These are phyloP conservation scores for Balansia obtecta DNA, from an alignment of 2,329 filamentous ascomycete genomes.

Conservation along the genomic window DNA sequence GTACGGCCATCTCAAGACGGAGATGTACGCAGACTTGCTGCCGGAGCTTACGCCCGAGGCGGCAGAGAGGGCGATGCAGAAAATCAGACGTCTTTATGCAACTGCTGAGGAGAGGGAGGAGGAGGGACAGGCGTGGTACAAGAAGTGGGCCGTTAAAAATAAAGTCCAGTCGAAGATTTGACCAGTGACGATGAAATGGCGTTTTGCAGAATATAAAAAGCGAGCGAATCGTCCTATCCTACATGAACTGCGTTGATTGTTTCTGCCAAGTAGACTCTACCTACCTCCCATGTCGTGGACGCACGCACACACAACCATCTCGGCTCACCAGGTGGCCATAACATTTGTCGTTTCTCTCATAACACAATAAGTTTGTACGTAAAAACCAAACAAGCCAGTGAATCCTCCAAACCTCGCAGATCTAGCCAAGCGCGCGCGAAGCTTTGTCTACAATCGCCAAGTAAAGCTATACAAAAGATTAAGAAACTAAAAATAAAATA, in stretches of 20 bases:
- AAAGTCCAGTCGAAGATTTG: slow-evolving; percentile 18
- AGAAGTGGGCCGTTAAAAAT: slow-evolving; percentile 33
- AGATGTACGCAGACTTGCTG: slow-evolving; percentile 62
- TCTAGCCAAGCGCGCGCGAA: background rate
- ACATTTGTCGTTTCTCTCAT: no score
- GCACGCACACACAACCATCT: no score
- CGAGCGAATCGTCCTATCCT: no score
- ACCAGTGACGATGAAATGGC: background rate
- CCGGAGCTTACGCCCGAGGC: slow-evolving; percentile 43
- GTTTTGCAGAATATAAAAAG: no score
- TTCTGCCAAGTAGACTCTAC: no score
- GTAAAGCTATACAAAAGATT: background rate
- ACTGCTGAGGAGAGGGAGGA: slow-evolving; percentile 27
- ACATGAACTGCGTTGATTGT: no score
- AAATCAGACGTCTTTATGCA: slow-evolving; percentile 10
- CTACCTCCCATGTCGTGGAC: no score
- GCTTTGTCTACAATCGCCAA: background rate
- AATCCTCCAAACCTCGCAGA: no score
- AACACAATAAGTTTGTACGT: no score
- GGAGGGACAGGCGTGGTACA: slow-evolving; percentile 32
- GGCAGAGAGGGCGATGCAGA: slow-evolving; percentile 28
- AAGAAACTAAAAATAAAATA: no score
- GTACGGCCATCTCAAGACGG: slow-evolving; percentile 59
- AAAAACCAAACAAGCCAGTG: no score
- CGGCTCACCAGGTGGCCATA: no score